Evolutionary conservation across 2,329 filamentous ascomycete species (phyloP), one percentile per base, ranked within the genome.

Genomic region (Ophiognomonia clavigignenti-juglandacearum): DNA sequence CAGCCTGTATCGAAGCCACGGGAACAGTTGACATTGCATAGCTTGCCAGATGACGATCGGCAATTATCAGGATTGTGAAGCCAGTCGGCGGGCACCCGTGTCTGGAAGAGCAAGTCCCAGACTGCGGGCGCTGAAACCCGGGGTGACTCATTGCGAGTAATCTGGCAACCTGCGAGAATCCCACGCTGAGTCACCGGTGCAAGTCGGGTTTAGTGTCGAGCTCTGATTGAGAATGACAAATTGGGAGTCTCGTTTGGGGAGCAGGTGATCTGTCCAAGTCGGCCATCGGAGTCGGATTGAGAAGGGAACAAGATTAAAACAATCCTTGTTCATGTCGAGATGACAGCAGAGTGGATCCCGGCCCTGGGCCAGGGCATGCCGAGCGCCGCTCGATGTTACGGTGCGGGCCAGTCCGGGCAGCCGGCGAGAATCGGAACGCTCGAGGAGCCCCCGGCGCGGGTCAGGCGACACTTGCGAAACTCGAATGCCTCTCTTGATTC

Each of bases 131-230:
- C 23, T 44, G 24, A n/a, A 24, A n/a, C 9, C 19, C 41, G 26
- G 49, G 45, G 49, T 51, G 49, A 51, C 32, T 51, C 49, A 51
- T 39, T 40, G 31, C 39, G 45, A 34, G 26, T 39, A 27, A n/a
- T n/a, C 31, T 18, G 36, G 20, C 18, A 10, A n/a, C 39, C 26
- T 18, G n/a, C 16, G 18, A 9, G 14, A 23, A 39, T 43, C 24
- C 31, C 38, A 45, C 14, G 37, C 41, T 51, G 49, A 51, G 49
- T 51, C 49, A 51, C 42, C 49, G 23, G 34, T 14, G 26, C 19
- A 26, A 13, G 16, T 23, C 23, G 37, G 38, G 41, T 29, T 35
- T 20, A 42, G n/a, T 31, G 32, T 24, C 35, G 24, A 45, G 13
- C 16, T 34, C 38, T 27, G 36, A 23, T 36, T 13, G 13, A 34